These are phyloP conservation scores for Alternaria alternata DNA, from an alignment of 2,329 filamentous ascomycete species.

Conservation along the genomic window DNA sequence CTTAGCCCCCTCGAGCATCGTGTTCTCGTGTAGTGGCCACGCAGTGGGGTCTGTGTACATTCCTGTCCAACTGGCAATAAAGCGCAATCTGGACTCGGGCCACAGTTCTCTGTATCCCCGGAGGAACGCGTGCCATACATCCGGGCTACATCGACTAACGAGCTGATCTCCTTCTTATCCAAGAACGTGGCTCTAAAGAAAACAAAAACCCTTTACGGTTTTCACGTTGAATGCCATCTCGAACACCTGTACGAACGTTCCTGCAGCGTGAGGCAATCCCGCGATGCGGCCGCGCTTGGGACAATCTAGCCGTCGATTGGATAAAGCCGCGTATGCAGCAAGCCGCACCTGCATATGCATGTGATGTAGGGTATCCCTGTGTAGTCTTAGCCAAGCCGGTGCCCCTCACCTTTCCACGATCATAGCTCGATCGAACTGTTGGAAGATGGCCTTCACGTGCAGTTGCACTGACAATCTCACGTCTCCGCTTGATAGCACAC, in stretches of 20 bases:
- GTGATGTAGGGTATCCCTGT: slow-evolving; percentile 46
- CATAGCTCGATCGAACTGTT: slow-evolving; percentile 33
- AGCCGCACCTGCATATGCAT: slow-evolving; percentile 52
- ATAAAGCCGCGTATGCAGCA: slow-evolving; percentile 39
- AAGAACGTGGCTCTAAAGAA: neutral
- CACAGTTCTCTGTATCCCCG: slow-evolving; percentile 27
- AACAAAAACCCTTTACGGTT: neutral
- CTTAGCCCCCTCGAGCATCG: slow-evolving; percentile 31
- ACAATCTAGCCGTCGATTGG: slow-evolving; percentile 34
- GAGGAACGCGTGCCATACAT: slow-evolving; percentile 9
- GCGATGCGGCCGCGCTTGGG: slow-evolving; percentile 39
- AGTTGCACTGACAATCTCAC: slow-evolving; percentile 30
- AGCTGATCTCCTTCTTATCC: neutral
- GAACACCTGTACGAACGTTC: slow-evolving; percentile 40
- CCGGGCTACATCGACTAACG: neutral
- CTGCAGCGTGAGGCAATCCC: slow-evolving; percentile 50
- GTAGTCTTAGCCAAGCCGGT: slow-evolving; percentile 23
- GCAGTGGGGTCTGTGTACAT: slow-evolving; percentile 44
- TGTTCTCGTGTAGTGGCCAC: slow-evolving; percentile 35
- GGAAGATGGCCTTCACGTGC: slow-evolving; percentile 24
- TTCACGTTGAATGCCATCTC: slow-evolving; percentile 13
- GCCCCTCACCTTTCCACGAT: slow-evolving; percentile 29
- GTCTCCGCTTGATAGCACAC: slow-evolving; percentile 13
- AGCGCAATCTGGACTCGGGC: slow-evolving; percentile 44
- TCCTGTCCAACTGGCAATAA: slow-evolving; percentile 41